These are phyloP conservation scores for Blumeria graminis DNA, from an alignment of 2,329 filamentous ascomycete species.

Conservation along the genomic window DNA sequence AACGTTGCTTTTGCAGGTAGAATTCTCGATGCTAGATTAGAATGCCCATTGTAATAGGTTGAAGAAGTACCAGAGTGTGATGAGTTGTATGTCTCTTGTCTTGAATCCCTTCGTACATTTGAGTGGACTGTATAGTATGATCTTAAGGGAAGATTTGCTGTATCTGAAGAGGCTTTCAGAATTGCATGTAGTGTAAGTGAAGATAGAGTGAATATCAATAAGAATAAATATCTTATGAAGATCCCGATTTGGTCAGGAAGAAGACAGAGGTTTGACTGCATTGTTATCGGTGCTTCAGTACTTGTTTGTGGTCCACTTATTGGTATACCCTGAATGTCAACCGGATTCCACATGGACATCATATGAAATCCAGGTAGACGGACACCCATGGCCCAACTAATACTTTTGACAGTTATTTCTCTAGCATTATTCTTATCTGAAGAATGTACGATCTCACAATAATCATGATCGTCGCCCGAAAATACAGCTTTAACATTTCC, in stretches of 20 bases:
- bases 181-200: conserved; percentile 29
- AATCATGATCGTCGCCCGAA: conserved; percentile 93
- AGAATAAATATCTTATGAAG: conserved; percentile 51
- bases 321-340: conserved; percentile 34
- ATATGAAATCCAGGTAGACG: conserved; percentile 68
- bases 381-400: conserved; percentile 93
- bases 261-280: conserved; percentile 78
- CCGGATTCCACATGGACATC: conserved; percentile 77
- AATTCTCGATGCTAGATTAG: too few relatives aligned
- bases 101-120: too few relatives aligned
- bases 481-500: conserved; percentile 72
- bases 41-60: too few relatives aligned
- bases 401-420: conserved; percentile 88
- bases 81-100: too few relatives aligned
- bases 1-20: too few relatives aligned
- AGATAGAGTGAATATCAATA: conserved; percentile 29
- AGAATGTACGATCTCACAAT: conserved; percentile 71
- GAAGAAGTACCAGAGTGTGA: too few relatives aligned
- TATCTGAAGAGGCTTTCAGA: conserved; percentile 13
- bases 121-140: too few relatives aligned
- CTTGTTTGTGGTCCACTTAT: conserved; percentile 13
- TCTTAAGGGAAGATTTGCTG: too few relatives aligned
- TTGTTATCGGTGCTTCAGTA: conserved; percentile 26
- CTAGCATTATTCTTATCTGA: conserved; percentile 28
- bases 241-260: conserved; percentile 70